These are phyloP conservation scores for Pueraria montana DNA, from an alignment of 306 rosid species.

Conservation along the genomic window DNA sequence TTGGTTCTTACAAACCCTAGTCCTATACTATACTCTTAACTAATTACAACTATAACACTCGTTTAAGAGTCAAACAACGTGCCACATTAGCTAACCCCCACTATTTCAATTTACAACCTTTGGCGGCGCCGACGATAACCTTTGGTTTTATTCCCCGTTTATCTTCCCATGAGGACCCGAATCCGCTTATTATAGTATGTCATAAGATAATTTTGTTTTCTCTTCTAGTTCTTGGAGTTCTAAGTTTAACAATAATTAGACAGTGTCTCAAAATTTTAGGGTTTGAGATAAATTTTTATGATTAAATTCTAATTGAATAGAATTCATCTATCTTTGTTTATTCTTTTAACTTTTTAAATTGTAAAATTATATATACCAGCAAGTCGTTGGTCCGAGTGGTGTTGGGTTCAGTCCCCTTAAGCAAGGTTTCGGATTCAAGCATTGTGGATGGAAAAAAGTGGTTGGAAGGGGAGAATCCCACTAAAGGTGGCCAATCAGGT, in stretches of 20 bases:
- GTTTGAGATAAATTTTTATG: background rate
- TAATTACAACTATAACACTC: background rate
- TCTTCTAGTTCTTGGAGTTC: background rate
- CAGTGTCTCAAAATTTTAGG: background rate
- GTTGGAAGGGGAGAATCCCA: too few species aligned
- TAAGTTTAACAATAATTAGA: background rate
- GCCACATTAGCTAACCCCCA: slow-evolving; percentile 30
- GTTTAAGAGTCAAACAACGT: slow-evolving; percentile 42
- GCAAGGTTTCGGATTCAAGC: too few species aligned
- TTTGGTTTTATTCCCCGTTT: slow-evolving; percentile 32
- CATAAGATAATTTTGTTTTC: background rate
- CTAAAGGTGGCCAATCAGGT: too few species aligned
- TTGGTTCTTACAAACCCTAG: background rate
- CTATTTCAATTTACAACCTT: slow-evolving; percentile 12
- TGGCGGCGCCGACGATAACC: slow-evolving; percentile 43
- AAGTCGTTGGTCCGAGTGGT: too few species aligned
- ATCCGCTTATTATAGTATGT: background rate
- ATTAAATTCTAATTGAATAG: too few species aligned
- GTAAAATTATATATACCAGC: background rate
- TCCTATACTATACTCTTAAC: background rate
- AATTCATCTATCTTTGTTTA: background rate
- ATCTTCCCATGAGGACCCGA: slow-evolving; percentile 14
- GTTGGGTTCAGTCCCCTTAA: too few species aligned
- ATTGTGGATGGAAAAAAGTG: too few species aligned
- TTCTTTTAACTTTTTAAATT: background rate